Evolutionary conservation across 108 stramenopile genomes (phyloP), one percentile per base, ranked within the genome.

Genomic region (Epipyxis sp.): DNA sequence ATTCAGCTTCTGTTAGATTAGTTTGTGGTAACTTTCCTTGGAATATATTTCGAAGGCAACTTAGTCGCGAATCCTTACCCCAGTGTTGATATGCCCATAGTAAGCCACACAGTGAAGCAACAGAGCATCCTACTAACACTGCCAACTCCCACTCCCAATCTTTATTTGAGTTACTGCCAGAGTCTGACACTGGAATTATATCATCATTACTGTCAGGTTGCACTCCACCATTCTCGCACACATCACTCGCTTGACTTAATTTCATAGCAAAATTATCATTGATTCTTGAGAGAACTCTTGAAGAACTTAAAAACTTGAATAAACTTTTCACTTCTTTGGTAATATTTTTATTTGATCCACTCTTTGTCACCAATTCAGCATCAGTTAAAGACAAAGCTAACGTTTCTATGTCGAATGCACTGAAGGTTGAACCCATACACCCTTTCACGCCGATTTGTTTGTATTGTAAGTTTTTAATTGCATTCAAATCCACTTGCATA

Each of bases 141-240:
- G 34, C 16, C 27, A 74, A 42, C 71, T 74, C 46, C 71, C 71
- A 74, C 25, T 57, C 10, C 71, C 71, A 74, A 37, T 46, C 71
- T 20, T 35, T 74, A 6, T 3, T 34, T 13, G 3, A 13, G 6
- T 13, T 27, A 27, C 42, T 43, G 27, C 42, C 40, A 42, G 27
- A 29, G 20, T 46, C 44, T 10, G 46, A 29, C 13, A 20, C 13
- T 20, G 6, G 13, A 13, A 50, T 20, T n/a, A n/a, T n/a, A 37
- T 68, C 65, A 16, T 37, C 65, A 25, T 37, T 25, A 6, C 10
- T 6, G 6, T 10, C 34, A 16, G 44, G 50, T 42, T 46, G 40
- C 71, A 46, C 71, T 10, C 61, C 61, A 37, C 25, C 25, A 37
- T 65, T 65, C 6, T 37, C 71, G 25, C 71, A 74, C 6, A 32